A percentile compares a stretch with the other conserved stretches of the same genome.
Conservation (phyloP, 306 rosid species). For the Astragalus membranaceus region DNA sequence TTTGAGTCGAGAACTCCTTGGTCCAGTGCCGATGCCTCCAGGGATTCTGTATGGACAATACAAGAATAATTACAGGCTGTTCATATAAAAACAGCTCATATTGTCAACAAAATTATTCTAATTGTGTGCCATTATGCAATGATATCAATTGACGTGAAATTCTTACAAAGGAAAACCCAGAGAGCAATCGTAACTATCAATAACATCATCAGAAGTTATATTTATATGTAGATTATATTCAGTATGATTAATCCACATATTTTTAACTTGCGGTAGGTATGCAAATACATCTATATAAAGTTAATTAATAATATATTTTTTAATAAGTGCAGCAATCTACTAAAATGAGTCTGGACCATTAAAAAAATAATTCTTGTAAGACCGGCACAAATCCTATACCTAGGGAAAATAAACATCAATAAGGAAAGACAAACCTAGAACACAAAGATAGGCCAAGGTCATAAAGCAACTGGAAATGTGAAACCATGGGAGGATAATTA, state of each 20-base stretch:
- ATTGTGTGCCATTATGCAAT: neutral
- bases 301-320: neutral
- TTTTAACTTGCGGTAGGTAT: neutral
- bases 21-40: slow-evolving; percentile 34
- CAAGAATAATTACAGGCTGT: slow-evolving; percentile 13
- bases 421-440: slow-evolving; percentile 50
- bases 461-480: slow-evolving; percentile 75
- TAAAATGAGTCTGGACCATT: neutral
- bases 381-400: neutral
- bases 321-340: neutral
- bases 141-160: neutral
- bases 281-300: neutral
- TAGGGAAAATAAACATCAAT: slow-evolving; percentile 2
- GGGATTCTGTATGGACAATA: slow-evolving; percentile 43
- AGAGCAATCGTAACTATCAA: neutral
- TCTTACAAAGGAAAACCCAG: neutral
- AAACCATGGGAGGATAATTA: slow-evolving; percentile 81
- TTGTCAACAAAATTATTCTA: neutral
- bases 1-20: slow-evolving; percentile 71
- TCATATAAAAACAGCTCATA: neutral
- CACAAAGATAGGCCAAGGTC: slow-evolving; percentile 68
- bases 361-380: neutral
- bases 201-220: neutral
- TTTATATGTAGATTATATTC: neutral
- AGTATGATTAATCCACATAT: neutral